Evolutionary conservation across 2,329 filamentous ascomycete genomes (phyloP), one percentile per base, ranked within the genome.

Genomic region (Aspergillus japonicus): DNA sequence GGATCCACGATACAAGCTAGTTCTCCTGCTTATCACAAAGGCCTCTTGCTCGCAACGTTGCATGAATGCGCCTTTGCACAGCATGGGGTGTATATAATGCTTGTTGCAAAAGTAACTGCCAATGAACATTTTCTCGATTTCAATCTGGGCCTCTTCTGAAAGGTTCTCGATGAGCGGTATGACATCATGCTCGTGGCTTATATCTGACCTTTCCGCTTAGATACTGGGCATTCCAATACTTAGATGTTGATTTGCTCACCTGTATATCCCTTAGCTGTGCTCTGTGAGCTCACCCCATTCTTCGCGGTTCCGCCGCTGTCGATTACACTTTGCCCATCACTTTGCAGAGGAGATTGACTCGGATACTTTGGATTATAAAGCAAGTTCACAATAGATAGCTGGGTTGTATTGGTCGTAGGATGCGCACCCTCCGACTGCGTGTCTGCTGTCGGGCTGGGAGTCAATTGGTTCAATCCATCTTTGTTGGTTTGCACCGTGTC

Each of bases 101-200:
- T 69, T 67, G 54, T 71, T 70, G 11, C 63, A 60, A 48, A 70
- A 71, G 57, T 66, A 71, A 48, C 64, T 65, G 49, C 60, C 61
- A 35, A 71, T 65, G 54, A 69, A 71, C 14, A 68, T 68, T 50
- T 67, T 71, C 54, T 70, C 69, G n/a, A 70, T 68, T 48, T 69
- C 67, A 3, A 66, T 23, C 26, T 66, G 59, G 4, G 61, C 60
- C 47, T 60, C 62, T 5, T 49, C 44, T 6, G 62, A 48, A 7
- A 66, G 58, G 5, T 54, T 29, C 14, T 57, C 42, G 19, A 66
- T 58, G 3, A 48, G 19, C 24, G 58, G 47, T 4, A 35, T 23
- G 26, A 64, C 54, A 8, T 51, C 53, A 56, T 61, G 50, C 2
- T 54, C 56, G 39, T 47, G 54, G 23, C 53, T 57, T 59, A 11